Evolutionary conservation across 805 yeast species (phyloP).

Genomic region (Tetrapisispora iriomotensis): DNA sequence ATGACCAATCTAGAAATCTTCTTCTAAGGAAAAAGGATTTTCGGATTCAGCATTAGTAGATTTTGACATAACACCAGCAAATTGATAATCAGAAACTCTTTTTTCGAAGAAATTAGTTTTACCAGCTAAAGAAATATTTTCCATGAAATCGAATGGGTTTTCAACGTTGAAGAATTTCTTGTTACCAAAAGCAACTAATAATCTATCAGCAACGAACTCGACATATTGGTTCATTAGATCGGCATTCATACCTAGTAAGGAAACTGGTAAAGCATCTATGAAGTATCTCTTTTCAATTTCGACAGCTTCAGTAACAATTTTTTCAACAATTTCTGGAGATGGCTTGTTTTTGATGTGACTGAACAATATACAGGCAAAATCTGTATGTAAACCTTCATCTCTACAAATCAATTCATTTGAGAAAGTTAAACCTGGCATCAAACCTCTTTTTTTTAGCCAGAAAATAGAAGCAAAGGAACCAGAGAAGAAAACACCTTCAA

Average conservation of each 20-base stretch:
- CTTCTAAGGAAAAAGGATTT: conserved; percentile 74
- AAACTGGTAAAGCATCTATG: conserved; percentile 89
- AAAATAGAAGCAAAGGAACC: conserved; percentile 98
- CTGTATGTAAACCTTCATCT: conserved; percentile 98
- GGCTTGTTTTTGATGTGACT: conserved; percentile 91
- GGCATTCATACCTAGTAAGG: conserved; percentile 90
- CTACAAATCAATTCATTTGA: conserved; percentile 96
- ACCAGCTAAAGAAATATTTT: conserved; percentile 95
- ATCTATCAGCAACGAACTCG: conserved; percentile 94
- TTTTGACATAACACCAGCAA: conserved; percentile 96
- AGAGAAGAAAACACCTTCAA: conserved; percentile 96
- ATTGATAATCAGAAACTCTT: conserved; percentile 97
- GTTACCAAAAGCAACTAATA: conserved; percentile 84
- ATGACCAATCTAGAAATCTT: conserved; percentile 87
- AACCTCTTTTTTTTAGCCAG: conserved; percentile 98
- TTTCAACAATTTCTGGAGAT: conserved; percentile 62
- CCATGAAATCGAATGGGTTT: conserved; percentile 98
- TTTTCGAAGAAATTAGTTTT: conserved; percentile 98
- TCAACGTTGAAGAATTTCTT: conserved; percentile 76
- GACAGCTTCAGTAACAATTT: conserved; percentile 91
- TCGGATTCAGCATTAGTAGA: conserved; percentile 40
- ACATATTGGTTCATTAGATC: conserved; percentile 95
- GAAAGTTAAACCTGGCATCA: conserved; percentile 98
- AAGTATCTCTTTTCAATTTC: conserved; percentile 87
- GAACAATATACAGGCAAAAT: conserved; percentile 91